Base-by-base conservation (phyloP, 2,329 filamentous ascomycete species). In the Aspergillus bombycis region DNA sequence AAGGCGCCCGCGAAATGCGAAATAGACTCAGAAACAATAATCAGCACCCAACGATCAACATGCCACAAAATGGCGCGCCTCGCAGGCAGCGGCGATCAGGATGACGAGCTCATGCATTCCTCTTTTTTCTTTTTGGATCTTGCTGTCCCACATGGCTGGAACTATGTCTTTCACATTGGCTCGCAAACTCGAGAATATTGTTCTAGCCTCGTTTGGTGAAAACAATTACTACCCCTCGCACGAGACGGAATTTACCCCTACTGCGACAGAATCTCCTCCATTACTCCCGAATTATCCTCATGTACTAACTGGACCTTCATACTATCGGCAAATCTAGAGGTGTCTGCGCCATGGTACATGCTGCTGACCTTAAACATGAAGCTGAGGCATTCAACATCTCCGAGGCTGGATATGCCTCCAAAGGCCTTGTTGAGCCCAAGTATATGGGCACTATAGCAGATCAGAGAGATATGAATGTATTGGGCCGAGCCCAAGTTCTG, bases 401-500 rank as follows among this genome's bases (percentile, higher is more conserved):
- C n/a, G 64, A 68, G 53, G 68, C 63, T 36, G 69, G 70, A 46
- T 68, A 61, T 63, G 57, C 64, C 8, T 61, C 65, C 9, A 74
- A 72, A 61, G 70, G 72, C 43, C 69, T 70, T 64, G 74, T 79
- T 21, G 70, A 75, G 34, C 70, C 72, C 8, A 74, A 74, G 62
- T 79, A 78, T 63, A 73, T 75, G 72, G 78, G 78, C 11, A 79
- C 77, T 1, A 30, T 70, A 11, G 68, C 73, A n/a, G 78, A 79
- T 63, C 70, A 74, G 58, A 68, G 62, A 41, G 78, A 79, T 58
- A 79, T 80, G 78, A 75, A 66, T 68, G 68, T 74, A 10, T 60
- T 80, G 63, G 78, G 78, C 14, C 74, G 78, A 67, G 72, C 73
- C 26, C 78, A 80, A 56, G 78, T 79, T 28, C 65, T 80, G 16